Evolutionary conservation across 345 rosid genomes (phyloP).

Genomic region (Chamaenerion angustifolium): DNA sequence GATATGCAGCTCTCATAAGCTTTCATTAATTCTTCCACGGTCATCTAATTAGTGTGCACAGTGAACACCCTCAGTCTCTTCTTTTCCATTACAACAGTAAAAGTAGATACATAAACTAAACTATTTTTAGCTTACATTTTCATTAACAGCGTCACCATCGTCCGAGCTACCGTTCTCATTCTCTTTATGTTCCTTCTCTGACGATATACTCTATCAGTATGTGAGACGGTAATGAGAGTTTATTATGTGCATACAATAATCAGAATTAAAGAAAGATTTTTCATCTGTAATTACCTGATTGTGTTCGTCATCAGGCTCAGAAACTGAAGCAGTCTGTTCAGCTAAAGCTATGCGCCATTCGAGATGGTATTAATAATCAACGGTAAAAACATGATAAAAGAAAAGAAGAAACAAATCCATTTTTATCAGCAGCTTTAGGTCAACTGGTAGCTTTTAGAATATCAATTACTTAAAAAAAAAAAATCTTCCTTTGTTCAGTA

Average conservation of each 20-base stretch:
- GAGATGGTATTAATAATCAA: neutral
- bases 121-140: constrained; percentile 30
- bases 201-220: constrained; percentile 16
- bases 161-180: constrained; percentile 15
- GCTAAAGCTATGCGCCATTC: constrained; percentile 8
- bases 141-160: constrained; percentile 25
- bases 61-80: too few species aligned
- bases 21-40: constrained; percentile 49
- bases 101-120: too few species aligned
- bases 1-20: constrained; percentile 63
- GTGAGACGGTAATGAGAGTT: constrained; percentile 2
- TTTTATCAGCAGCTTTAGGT: too few species aligned
- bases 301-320: constrained; percentile 33
- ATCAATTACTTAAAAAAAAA: neutral
- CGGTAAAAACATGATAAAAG: too few species aligned
- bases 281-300: constrained; percentile 31
- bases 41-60: constrained; percentile 32
- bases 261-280: constrained; percentile 3
- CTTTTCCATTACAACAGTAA: too few species aligned
- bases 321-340: constrained; percentile 37
- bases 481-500: neutral
- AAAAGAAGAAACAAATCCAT: too few species aligned
- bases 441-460: too few species aligned
- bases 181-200: constrained; percentile 11
- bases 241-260: constrained; percentile 6